phyloP scores from a whole-genome alignment of 78 protist genomes.

The Neovahlkampfia damariscottae region DNA sequence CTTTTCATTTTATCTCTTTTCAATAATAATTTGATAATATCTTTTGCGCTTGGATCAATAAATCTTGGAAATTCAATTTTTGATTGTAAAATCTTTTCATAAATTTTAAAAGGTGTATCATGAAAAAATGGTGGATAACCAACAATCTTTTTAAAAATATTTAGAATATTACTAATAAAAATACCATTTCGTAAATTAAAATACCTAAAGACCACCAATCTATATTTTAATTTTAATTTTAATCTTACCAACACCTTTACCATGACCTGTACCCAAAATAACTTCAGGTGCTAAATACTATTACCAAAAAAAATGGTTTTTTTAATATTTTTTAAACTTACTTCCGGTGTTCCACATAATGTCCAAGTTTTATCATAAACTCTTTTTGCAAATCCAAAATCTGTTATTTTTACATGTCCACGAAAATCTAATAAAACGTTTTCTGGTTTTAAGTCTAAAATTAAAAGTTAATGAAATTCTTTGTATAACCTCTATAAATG shows the following conservation, averaged over 20 bases:
- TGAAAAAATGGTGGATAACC: conserved; percentile 48
- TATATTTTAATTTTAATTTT: too few relatives aligned
- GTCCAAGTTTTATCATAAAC: conserved; percentile 72
- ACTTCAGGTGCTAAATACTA: conserved; percentile 59
- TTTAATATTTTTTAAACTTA: too few relatives aligned
- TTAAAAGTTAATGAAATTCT: too few relatives aligned
- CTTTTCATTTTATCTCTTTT: conserved; percentile 14
- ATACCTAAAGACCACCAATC: conserved; percentile 62
- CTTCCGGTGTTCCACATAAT: conserved; percentile 85
- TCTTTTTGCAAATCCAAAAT: conserved; percentile 71
- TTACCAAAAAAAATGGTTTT: too few relatives aligned
- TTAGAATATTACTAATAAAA: too few relatives aligned
- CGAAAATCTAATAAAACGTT: conserved; percentile 51
- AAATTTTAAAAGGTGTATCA: conserved; percentile 22
- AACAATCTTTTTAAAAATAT: too few relatives aligned
- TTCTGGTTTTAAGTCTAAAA: conserved; percentile 85
- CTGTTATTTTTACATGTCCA: conserved; percentile 48
- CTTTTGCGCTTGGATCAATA: conserved; percentile 58
- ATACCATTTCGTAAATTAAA: conserved; percentile 28
- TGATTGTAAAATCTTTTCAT: conserved; percentile 21
- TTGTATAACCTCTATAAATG: conserved; percentile 75
- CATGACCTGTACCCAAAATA: conserved; percentile 13
- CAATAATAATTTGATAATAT: conserved; percentile 8
- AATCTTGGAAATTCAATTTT: conserved; percentile 27
- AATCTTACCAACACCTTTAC: conserved; percentile 29